phyloP scores from a whole-genome alignment of 768 basidiomycete genomes.

The Terana coerulea region DNA sequence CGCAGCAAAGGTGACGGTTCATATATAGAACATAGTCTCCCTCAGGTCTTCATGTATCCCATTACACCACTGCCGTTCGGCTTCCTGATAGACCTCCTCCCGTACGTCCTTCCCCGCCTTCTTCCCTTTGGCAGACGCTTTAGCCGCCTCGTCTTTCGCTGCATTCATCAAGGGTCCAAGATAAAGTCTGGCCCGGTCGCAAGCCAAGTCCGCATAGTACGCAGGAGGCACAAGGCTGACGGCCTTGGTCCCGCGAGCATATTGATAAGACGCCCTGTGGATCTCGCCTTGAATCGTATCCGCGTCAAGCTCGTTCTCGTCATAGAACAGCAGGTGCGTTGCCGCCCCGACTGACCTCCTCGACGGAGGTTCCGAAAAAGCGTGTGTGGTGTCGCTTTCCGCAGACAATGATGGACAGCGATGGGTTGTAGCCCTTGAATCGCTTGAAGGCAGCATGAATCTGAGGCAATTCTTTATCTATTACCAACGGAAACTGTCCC shows the following conservation, averaged over 20 bases:
- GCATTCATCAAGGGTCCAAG: conserved; percentile 64
- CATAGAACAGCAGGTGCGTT: conserved; percentile 81
- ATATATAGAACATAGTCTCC: conserved; percentile 77
- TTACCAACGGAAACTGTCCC: conserved; percentile 70
- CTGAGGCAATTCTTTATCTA: conserved; percentile 59
- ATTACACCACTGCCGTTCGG: conserved; percentile 31
- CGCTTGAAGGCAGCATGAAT: conserved; percentile 59
- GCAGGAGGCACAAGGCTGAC: conserved; percentile 80
- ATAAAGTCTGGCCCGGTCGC: conserved; percentile 75
- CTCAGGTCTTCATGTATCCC: conserved; percentile 50
- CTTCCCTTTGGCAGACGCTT: conserved; percentile 28
- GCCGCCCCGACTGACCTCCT: conserved; percentile 57
- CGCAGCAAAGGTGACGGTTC: no score
- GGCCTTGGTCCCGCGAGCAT: conserved; percentile 79
- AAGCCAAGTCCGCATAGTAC: conserved; percentile 80
- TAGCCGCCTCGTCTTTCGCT: conserved; percentile 33
- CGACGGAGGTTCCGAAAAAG: conserved; percentile 52
- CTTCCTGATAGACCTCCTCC: conserved; percentile 35
- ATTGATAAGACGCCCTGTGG: conserved; percentile 66
- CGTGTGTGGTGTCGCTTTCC: conserved; percentile 68
- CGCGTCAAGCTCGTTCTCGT: conserved; percentile 63
- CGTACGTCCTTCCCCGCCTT: conserved; percentile 29
- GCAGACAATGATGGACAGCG: conserved; percentile 72
- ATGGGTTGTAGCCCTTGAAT: conserved; percentile 53
- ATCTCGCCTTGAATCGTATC: conserved; percentile 75